Percentiles rank a stretch among this genome's conserved stretches.
These are phyloP conservation scores for Pyrenula aspistea DNA, from an alignment of 495 filamentous ascomycete genomes.

Conservation along the genomic window DNA sequence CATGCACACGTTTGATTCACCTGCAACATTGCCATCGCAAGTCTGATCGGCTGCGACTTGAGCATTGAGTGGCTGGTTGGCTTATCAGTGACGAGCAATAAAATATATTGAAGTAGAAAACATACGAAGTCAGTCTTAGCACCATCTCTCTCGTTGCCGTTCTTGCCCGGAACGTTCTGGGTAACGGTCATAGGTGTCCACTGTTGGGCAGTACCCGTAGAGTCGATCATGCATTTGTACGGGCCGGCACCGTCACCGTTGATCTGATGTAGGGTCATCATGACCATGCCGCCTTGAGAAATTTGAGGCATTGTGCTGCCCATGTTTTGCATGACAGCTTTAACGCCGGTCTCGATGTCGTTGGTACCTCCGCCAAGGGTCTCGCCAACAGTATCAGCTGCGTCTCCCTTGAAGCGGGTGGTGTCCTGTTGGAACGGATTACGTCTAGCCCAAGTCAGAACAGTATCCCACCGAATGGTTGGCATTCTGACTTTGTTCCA, in stretches of 20 bases:
- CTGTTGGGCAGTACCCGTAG: conserved; percentile 22
- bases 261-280: conserved; percentile 22
- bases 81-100: background rate
- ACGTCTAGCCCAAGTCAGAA: background rate
- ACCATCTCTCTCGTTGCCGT: conserved; percentile 14
- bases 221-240: conserved; percentile 21
- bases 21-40: conserved; percentile 21
- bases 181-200: conserved; percentile 11
- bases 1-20: conserved; percentile 19
- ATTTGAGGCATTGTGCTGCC: conserved; percentile 24
- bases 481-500: conserved; percentile 10
- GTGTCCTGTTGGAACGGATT: conserved; percentile 15
- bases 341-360: background rate
- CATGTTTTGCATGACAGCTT: conserved; percentile 17
- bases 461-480: background rate
- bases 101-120: background rate
- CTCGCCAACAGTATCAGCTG: conserved; percentile 14
- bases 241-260: conserved; percentile 27
- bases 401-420: conserved; percentile 17
- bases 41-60: conserved; percentile 18
- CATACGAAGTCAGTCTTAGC: background rate
- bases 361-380: conserved; percentile 6
- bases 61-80: conserved; percentile 14
- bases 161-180: conserved; percentile 20
- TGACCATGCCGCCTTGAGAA: conserved; percentile 16